Percentiles rank a stretch among this genome's conserved stretches.
Conservation (phyloP, 108 stramenopile genomes). For the Pseudonitzschia multiseries region DNA sequence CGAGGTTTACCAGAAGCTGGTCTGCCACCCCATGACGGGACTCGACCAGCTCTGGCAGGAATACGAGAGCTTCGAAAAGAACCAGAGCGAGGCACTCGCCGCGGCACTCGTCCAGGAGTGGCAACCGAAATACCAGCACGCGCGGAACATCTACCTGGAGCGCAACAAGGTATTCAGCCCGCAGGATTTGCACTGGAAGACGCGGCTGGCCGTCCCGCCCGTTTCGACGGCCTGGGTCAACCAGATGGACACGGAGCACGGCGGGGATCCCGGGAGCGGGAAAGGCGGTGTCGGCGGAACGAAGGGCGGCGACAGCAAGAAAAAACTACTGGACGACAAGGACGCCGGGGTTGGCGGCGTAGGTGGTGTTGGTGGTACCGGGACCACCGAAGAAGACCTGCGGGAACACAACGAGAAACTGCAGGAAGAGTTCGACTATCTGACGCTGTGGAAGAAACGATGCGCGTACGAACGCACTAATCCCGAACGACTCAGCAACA, state of each 20-base stretch:
- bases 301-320: not conserved
- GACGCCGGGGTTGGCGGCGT: not conserved
- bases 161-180: constrained; percentile 65
- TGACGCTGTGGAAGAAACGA: constrained; percentile 74
- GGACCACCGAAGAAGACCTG: constrained; percentile 30
- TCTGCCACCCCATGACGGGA: constrained; percentile 81
- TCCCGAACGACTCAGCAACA: constrained; percentile 68
- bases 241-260: constrained; percentile 18
- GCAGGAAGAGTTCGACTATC: constrained; percentile 58
- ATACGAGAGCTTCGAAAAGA: constrained; percentile 78
- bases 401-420: constrained; percentile 42
- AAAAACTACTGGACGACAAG: constrained; percentile 23
- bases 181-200: constrained; percentile 47
- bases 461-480: constrained; percentile 85
- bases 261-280: constrained; percentile 19
- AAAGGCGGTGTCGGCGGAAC: not conserved
- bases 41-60: constrained; percentile 87
- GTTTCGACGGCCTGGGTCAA: constrained; percentile 30
- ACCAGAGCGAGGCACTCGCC: constrained; percentile 78
- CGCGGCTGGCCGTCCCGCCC: constrained; percentile 71
- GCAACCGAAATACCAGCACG: constrained; percentile 84
- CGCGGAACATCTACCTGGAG: constrained; percentile 81
- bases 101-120: constrained; percentile 68
- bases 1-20: constrained; percentile 70
- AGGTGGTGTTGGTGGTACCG: too few relatives aligned